Percentiles rank a stretch among this genome's conserved stretches.
These are phyloP conservation scores for Fraxinus floribunda DNA, from an alignment of 305 asterid genomes.

Conservation along the genomic window DNA sequence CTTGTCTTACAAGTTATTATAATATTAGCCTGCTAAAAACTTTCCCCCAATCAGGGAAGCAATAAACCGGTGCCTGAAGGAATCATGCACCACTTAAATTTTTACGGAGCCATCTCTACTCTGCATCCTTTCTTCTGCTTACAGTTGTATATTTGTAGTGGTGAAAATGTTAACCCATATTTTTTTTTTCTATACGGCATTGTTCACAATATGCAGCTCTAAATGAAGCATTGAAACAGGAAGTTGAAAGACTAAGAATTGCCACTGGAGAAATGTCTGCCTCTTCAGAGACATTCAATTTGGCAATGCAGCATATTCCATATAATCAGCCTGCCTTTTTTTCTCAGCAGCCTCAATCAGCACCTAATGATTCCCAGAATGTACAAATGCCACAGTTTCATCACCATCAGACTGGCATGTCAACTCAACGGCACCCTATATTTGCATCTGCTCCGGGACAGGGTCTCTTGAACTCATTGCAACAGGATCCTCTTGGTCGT, in stretches of 20 bases:
- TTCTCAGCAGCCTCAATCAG: slow-evolving; percentile 39
- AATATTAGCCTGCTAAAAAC: neutral
- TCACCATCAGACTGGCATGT: slow-evolving; percentile 31
- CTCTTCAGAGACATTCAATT: slow-evolving; percentile 50
- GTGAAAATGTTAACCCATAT: neutral
- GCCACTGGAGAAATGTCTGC: slow-evolving; percentile 78
- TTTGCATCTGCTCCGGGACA: slow-evolving; percentile 36
- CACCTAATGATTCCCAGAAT: slow-evolving; percentile 27
- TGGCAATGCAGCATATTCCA: slow-evolving; percentile 68
- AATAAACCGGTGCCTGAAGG: neutral
- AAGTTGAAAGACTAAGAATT: slow-evolving; percentile 79
- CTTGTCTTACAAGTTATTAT: neutral
- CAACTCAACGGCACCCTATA: slow-evolving; percentile 38
- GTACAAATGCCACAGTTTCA: slow-evolving; percentile 41
- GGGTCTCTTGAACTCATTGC: slow-evolving; percentile 41
- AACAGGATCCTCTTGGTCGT: slow-evolving; percentile 74
- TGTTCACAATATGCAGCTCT: slow-evolving; percentile 52
- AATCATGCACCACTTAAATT: neutral
- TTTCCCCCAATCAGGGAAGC: neutral
- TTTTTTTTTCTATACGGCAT: neutral
- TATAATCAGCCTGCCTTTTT: slow-evolving; percentile 36
- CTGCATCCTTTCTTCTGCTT: neutral
- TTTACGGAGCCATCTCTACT: neutral
- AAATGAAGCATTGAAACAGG: slow-evolving; percentile 86
- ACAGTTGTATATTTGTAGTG: neutral